A percentile compares a stretch with the other conserved stretches of the same genome.
phyloP scores from a whole-genome alignment of 352 stramenopile species.

The Phytophthora capsici region DNA sequence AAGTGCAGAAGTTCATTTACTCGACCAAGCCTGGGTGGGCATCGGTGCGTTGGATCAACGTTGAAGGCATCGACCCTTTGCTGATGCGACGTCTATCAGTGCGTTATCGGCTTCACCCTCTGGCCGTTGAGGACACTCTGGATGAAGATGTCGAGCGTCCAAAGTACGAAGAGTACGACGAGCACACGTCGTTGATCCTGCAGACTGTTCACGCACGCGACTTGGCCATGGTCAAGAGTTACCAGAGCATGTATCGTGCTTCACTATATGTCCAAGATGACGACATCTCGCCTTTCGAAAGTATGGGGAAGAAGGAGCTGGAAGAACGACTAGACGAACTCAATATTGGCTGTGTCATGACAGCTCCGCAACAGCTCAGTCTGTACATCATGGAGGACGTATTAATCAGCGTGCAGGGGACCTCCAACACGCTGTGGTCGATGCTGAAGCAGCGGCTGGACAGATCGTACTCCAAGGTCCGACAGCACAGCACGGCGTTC shows the following conservation, averaged over 20 bases:
- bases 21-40: conserved; percentile 79
- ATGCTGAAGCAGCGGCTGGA: conserved; percentile 68
- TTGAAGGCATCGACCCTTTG: conserved; percentile 68
- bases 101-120: conserved; percentile 84
- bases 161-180: conserved; percentile 90
- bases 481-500: conserved; percentile 75
- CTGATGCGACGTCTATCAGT: conserved; percentile 79
- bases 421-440: conserved; percentile 51
- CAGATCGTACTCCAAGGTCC: conserved; percentile 84
- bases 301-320: conserved; percentile 72
- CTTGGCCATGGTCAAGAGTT: conserved; percentile 58
- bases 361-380: conserved; percentile 74
- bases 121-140: conserved; percentile 85
- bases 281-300: conserved; percentile 57
- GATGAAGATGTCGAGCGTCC: conserved; percentile 79
- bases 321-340: conserved; percentile 63
- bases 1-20: conserved; percentile 87
- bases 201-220: conserved; percentile 67
- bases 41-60: conserved; percentile 83
- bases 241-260: conserved; percentile 78
- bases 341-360: conserved; percentile 71
- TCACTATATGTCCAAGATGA: conserved; percentile 68
- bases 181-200: conserved; percentile 80
- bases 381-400: conserved; percentile 78
- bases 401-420: conserved; percentile 77